Percentiles rank a stretch among this genome's conserved stretches.
Conservation (phyloP, 176 grass and related monocot species). For the Ensete ventricosum region DNA sequence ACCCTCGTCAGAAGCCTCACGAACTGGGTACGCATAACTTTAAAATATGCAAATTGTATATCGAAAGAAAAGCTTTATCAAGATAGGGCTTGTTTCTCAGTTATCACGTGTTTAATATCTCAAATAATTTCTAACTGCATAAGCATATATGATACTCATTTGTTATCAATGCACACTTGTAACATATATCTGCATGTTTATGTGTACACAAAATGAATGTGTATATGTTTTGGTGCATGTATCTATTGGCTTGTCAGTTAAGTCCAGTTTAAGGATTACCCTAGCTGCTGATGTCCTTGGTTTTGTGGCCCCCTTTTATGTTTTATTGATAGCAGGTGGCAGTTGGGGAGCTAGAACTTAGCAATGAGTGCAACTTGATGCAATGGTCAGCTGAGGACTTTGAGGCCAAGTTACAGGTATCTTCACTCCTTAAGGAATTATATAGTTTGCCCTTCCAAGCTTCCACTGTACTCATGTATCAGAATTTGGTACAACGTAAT, state of each 20-base stretch:
- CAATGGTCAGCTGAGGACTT: slow-evolving; percentile 88
- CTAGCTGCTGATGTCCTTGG: background rate
- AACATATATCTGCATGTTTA: background rate
- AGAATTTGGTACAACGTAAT: background rate
- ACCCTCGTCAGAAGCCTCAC: no score
- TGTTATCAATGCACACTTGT: background rate
- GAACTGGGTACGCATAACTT: no score
- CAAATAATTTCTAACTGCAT: no score
- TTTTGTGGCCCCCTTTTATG: slow-evolving; percentile 14
- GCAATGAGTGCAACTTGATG: slow-evolving; percentile 86
- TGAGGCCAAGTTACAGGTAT: slow-evolving; percentile 92
- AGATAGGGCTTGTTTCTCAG: no score
- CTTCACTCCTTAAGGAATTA: slow-evolving; percentile 1
- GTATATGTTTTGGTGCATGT: no score
- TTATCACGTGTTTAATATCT: no score
- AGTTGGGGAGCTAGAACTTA: slow-evolving; percentile 87
- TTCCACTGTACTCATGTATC: background rate
- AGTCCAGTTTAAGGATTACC: background rate
- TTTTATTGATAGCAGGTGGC: slow-evolving; percentile 56
- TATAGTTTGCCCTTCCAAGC: background rate
- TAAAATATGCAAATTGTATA: no score
- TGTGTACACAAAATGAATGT: background rate
- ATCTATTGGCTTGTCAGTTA: background rate
- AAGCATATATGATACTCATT: background rate
- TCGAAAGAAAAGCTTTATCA: no score